These are phyloP conservation scores for Penicillium sp. DNA, from an alignment of 2,329 filamentous ascomycete genomes.

Conservation along the genomic window DNA sequence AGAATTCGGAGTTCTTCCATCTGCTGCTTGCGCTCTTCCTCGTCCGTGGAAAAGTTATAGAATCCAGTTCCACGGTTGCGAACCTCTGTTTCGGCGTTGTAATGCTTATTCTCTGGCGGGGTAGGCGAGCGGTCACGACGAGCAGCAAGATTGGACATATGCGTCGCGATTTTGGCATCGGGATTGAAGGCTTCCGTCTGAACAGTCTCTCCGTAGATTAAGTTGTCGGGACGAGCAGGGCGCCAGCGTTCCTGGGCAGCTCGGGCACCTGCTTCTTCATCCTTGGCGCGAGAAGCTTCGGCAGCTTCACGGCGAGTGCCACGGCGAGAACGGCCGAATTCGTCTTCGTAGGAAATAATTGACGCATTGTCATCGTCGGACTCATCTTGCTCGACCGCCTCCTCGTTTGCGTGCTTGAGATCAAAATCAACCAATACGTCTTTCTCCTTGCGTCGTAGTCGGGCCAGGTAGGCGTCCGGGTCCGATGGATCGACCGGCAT, in stretches of 20 bases:
- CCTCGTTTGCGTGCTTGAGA: conserved; percentile 81
- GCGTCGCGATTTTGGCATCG: conserved; percentile 58
- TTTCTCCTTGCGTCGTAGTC: conserved; percentile 55
- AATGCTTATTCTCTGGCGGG: conserved; percentile 77
- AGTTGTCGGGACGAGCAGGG: conserved; percentile 57
- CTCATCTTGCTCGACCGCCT: conserved; percentile 37
- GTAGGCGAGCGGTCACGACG: conserved; percentile 77
- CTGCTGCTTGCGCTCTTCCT: conserved; percentile 63
- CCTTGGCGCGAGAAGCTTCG: conserved; percentile 56
- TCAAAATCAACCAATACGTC: conserved; percentile 83
- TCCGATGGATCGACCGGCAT: conserved; percentile 13
- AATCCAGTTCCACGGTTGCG: conserved; percentile 87
- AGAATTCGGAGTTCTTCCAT: conserved; percentile 72
- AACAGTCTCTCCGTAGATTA: conserved; percentile 84
- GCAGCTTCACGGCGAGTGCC: conserved; percentile 69
- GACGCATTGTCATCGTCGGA: conserved; percentile 52
- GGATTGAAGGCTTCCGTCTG: conserved; percentile 81
- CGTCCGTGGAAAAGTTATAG: conserved; percentile 81
- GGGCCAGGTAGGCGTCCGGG: conserved; percentile 48
- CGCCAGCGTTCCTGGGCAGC: conserved; percentile 29
- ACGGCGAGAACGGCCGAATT: conserved; percentile 79
- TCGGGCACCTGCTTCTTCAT: conserved; percentile 19
- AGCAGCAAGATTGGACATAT: conserved; percentile 75
- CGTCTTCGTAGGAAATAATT: conserved; percentile 83
- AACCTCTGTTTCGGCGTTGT: conserved; percentile 80